Evolutionary conservation across 2,329 filamentous ascomycete genomes (phyloP), one percentile per base, ranked within the genome.

Genomic region (Aspergillus glaucus): DNA sequence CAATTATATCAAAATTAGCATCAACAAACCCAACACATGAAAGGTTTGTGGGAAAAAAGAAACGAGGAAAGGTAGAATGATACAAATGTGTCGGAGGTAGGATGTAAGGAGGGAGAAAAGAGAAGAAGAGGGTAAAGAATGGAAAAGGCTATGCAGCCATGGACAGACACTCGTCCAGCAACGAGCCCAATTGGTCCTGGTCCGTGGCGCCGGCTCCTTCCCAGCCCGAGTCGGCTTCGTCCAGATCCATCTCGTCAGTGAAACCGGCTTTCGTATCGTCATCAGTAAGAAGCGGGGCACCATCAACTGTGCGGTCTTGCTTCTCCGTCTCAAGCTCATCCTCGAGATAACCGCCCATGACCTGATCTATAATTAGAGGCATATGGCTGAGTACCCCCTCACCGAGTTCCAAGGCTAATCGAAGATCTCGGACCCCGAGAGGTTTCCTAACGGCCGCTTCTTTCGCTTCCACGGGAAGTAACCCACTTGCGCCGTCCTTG

Each of bases 381-480:
- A 93, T 91, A 51, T 88, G 83, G 8, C 84, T 82, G 54, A 95
- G 77, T 50, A 87, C 85, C 22, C 80, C 81, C 47, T 93, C 87
- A 10, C 86, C 84, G 55, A 95, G 78, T 50, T 87, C 81, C 14
- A 95, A 67, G 0, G 88, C 83, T 3, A 95, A 73, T 34, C 86
- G 79, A 43, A 96, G 69, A 65, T 96, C 92, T 15, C 84, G 82
- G 71, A 92, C 85, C 12, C 84, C 84, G 1, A 96, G 70, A 1
- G 87, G 82, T 5, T 83, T 80, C 36, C 89, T 78, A 58, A 86
- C 82, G 48, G 81, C 81, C 14, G 86, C 84, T 46, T 86, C 85
- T 63, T 87, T 89, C 3, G 87, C 81, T 67, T 96, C 90, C 32
- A 90, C 74, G 0, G 91, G 92, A 5, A 96, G 71, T 24, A 95